These are phyloP conservation scores for Fraxinus floribunda DNA, from an alignment of 305 asterid genomes.

Conservation along the genomic window DNA sequence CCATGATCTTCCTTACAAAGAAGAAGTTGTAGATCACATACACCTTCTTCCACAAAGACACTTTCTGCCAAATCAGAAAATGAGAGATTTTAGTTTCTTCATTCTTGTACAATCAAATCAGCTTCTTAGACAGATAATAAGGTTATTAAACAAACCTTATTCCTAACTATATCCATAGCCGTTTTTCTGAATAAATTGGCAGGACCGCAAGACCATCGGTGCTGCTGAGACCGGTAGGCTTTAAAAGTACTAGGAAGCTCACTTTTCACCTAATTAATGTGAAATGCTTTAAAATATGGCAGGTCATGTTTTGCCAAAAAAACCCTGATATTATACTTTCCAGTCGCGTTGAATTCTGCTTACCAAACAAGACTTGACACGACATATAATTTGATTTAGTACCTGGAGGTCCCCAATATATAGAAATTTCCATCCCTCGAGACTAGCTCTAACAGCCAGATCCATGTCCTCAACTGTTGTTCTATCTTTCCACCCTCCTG, in stretches of 20 bases:
- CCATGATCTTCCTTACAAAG: constrained; percentile 81
- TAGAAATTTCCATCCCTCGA: constrained; percentile 59
- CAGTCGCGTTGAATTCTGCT: too few relatives aligned
- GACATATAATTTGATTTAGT: background rate
- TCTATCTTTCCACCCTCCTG: constrained; percentile 67
- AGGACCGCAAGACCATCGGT: constrained; percentile 67
- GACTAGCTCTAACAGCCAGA: constrained; percentile 62
- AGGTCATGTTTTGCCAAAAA: background rate
- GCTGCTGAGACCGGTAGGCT: constrained; percentile 62
- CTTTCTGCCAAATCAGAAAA: constrained; percentile 49
- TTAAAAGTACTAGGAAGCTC: constrained; percentile 67
- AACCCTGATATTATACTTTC: background rate
- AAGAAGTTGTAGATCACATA: constrained; percentile 94
- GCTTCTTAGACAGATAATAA: background rate
- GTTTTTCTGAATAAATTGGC: constrained; percentile 59
- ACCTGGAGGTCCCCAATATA: constrained; percentile 63
- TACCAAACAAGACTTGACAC: too few relatives aligned
- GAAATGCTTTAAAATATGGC: background rate
- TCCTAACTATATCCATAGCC: constrained; percentile 48
- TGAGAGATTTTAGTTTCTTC: background rate
- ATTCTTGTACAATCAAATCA: background rate
- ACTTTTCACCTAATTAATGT: constrained; percentile 47
- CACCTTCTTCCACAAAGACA: constrained; percentile 71
- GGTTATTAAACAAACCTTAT: constrained; percentile 34
- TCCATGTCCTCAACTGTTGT: constrained; percentile 69